These are phyloP conservation scores for Aspergillus niger DNA, from an alignment of 2,329 filamentous ascomycete genomes.

Conservation along the genomic window DNA sequence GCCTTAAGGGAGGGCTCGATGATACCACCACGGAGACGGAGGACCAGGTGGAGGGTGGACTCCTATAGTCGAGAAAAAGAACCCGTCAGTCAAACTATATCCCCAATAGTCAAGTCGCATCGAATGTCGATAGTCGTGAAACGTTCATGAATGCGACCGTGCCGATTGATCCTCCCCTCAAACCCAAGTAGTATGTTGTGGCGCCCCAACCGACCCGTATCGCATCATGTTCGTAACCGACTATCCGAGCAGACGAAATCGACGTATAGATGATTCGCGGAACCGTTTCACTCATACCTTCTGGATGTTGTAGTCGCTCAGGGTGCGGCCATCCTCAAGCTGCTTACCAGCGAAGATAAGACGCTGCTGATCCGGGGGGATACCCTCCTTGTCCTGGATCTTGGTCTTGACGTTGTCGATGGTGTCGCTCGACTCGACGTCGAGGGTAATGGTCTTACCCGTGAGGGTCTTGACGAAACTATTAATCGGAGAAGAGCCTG, in stretches of 20 bases:
- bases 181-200: neutral
- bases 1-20: constrained; percentile 99
- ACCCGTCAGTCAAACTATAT: constrained; percentile 35
- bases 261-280: neutral
- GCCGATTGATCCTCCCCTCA: neutral
- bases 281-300: constrained; percentile 65
- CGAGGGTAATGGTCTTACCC: constrained; percentile 99
- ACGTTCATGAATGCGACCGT: constrained; percentile 1
- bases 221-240: constrained; percentile 4
- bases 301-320: constrained; percentile 99
- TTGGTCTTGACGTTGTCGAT: constrained; percentile 99
- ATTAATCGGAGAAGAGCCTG: constrained; percentile 28
- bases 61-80: constrained; percentile 60
- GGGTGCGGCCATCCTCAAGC: constrained; percentile 95
- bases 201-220: neutral
- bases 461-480: constrained; percentile 99
- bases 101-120: neutral
- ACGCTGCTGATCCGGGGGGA: constrained; percentile 96
- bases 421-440: constrained; percentile 98
- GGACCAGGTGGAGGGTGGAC: constrained; percentile 96
- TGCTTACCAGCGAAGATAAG: constrained; percentile 99
- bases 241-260: constrained; percentile 7
- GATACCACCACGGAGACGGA: constrained; percentile 98
- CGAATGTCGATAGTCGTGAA: neutral
- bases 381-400: constrained; percentile 99